Base-by-base conservation (phyloP, 768 basidiomycete genomes). In the Xerocomellus chrysenteron region DNA sequence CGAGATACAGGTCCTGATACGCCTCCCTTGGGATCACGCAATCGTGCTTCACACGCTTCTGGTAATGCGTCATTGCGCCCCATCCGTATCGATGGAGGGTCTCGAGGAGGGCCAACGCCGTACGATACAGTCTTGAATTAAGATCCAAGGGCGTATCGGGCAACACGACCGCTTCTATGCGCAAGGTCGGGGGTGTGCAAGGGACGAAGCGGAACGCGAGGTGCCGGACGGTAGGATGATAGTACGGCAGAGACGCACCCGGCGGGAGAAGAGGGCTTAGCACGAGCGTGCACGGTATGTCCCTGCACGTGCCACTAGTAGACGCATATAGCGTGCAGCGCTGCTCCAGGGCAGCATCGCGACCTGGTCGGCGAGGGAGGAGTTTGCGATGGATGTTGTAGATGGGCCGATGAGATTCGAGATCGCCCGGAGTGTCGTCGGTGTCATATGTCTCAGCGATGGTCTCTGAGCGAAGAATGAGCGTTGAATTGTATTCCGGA, bases 401-500 rank as follows among this genome's bases (percentile, higher is more conserved):
- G n/a, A 80, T 68, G 7, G 78, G 71, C 2, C 57, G 64, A 28
- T 77, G 66, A 10, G 73, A 79, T 2, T 74, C 64, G 24, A 87
- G 59, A 47, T 47, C 19, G 47, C 35, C 28, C 26, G 37, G 16
- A 2, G 16, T 9, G 33, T 73, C 64, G 44, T 85, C 79, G 7
- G 69, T 67, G 19, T 74, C 67, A 40, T 86, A 82, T 2, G 57
- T 61, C 39, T 69, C 64, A n/a, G 42, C 46, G 37, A 90, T 47
- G 4, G 80, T 81, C 39, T 96, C 91, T 0, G 94, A 90, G 2
- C 95, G 84, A 17, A 98, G 75, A 54, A 98, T 96, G 28, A 96
- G 80, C 0, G 91, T 89, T 0, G 92, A 93, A 67, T 95, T 96
- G 69, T 92, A 92, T 66, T 98, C 95, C 7, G 95, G 95, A 66